Base-by-base conservation (phyloP, 1,284 basidiomycete species). In the Porogramme epimiltina region DNA sequence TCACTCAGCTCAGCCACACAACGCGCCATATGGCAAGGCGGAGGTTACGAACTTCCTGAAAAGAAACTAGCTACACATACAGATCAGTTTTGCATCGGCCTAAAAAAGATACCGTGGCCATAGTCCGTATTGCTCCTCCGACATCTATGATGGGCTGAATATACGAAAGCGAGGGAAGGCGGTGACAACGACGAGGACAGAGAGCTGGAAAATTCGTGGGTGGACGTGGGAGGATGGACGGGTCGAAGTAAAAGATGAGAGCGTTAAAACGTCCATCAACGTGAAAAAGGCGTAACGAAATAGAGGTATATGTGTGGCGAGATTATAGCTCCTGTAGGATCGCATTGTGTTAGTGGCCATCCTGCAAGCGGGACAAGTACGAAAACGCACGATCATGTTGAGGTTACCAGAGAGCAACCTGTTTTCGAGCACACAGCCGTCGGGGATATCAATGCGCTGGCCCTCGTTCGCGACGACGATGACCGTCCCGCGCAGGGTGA, bases 341-440 rank as follows among this genome's bases (percentile, higher is more conserved):
- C 8, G 13, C 8, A 28, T 36, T 3, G 13, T 4, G 24, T 47
- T 18, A 49, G 31, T 9, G 18, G 23, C 28, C 20, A 23, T 13
- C 4, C 19, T n/a, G 26, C 36, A 24, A 13, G 33, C 23, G n/a
- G 22, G 3, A 20, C 6, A 2, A 16, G 38, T 38, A 34, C 42
- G 36, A 16, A 33, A 11, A 51, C 58, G 54, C 49, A 67, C 79
- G 62, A 78, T 80, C 70, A 80, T 78, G 60, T 73, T 76, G 54
- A 81, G 66, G 70, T 80, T 79, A 55, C 79, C 80, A 41, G 78
- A 79, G 59, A 81, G 73, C 58, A 81, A 67, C 64, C 86, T 90
- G 80, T 97, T 97, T 76, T 98, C 96, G 56, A 98, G 79, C 62
- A 95, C 84, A 62, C 93, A 93, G 4, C 95, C 95, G 69, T 98